Evolutionary conservation across 768 basidiomycete genomes (phyloP).

Genomic region (Boletus reticulatus): DNA sequence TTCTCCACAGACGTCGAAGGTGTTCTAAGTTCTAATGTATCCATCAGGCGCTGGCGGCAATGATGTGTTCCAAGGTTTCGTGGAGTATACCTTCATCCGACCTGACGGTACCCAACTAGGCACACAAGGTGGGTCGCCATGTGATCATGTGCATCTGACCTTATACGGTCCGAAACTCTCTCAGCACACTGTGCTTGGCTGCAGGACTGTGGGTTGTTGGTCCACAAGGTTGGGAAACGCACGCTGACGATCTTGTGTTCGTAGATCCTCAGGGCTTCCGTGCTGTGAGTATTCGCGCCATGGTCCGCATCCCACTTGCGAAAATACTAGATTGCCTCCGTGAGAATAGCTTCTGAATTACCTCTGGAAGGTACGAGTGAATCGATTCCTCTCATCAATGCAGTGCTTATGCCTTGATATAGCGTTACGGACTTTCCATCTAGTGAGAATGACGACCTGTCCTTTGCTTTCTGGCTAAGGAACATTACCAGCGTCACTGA

Average conservation of each 20-base stretch:
- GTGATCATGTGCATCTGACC: neutral
- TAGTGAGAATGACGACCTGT: constrained; percentile 36
- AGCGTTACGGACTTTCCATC: constrained; percentile 53
- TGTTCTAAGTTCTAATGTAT: neutral
- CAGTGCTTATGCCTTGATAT: constrained; percentile 1
- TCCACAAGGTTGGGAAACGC: neutral
- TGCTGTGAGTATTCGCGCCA: constrained; percentile 33
- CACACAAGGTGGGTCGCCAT: constrained; percentile 45
- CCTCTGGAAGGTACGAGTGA: constrained; percentile 54
- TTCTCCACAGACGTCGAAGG: neutral
- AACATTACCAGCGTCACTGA: constrained; percentile 55
- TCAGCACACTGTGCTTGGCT: constrained; percentile 64
- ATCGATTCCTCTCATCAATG: neutral
- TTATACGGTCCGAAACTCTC: neutral
- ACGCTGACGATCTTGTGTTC: neutral
- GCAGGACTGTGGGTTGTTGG: constrained; percentile 51
- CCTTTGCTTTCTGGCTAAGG: neutral
- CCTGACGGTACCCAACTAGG: constrained; percentile 65
- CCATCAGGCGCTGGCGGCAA: constrained; percentile 52
- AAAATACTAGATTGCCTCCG: neutral
- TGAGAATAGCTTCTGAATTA: constrained; percentile 57
- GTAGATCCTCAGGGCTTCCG: constrained; percentile 70
- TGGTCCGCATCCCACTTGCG: neutral
- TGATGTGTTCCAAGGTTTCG: constrained; percentile 61
- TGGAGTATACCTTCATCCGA: constrained; percentile 59